phyloP scores from a whole-genome alignment of 192 early-diverging fungal genomes.

The Coemansia guatemalensis region DNA sequence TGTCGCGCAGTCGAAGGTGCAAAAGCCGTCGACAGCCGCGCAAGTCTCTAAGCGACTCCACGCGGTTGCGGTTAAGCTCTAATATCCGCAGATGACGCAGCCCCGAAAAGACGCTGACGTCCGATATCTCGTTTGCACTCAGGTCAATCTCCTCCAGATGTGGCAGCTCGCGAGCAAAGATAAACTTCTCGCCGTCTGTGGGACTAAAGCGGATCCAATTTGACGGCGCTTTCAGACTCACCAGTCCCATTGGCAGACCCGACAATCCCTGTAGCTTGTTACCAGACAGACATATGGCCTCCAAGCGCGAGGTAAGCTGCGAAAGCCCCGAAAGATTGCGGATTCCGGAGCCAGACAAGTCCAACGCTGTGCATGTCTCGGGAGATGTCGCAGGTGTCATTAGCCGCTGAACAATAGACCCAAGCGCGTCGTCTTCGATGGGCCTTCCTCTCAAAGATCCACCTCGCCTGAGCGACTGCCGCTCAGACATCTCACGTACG shows the following conservation, averaged over 20 bases:
- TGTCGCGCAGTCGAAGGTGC: slow-evolving; percentile 43
- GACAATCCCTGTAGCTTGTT: slow-evolving; percentile 48
- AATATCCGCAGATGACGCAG: slow-evolving; percentile 44
- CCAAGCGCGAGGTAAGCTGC: slow-evolving; percentile 41
- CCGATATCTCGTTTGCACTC: slow-evolving; percentile 48
- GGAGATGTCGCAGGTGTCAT: slow-evolving; percentile 45
- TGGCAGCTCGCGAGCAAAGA: slow-evolving; percentile 50
- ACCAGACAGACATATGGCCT: slow-evolving; percentile 34
- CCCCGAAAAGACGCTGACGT: slow-evolving; percentile 46
- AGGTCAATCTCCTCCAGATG: slow-evolving; percentile 50
- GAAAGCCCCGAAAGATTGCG: slow-evolving; percentile 41
- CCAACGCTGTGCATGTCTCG: slow-evolving; percentile 38
- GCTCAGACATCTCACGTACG: slow-evolving; percentile 48
- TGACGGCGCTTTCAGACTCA: slow-evolving; percentile 39
- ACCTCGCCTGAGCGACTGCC: slow-evolving; percentile 14
- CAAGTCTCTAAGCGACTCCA: slow-evolving; percentile 31
- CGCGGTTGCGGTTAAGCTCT: slow-evolving; percentile 44
- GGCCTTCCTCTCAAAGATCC: slow-evolving; percentile 13
- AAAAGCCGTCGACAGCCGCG: slow-evolving; percentile 38
- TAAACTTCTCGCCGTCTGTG: slow-evolving; percentile 21
- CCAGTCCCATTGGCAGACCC: slow-evolving; percentile 40
- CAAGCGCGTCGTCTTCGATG: slow-evolving; percentile 46
- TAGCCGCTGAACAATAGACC: slow-evolving; percentile 48
- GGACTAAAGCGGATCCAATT: slow-evolving; percentile 50
- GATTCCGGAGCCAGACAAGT: slow-evolving; percentile 45